Conservation (phyloP, 2,329 filamentous ascomycete species). For the Coleophoma crateriformis region DNA sequence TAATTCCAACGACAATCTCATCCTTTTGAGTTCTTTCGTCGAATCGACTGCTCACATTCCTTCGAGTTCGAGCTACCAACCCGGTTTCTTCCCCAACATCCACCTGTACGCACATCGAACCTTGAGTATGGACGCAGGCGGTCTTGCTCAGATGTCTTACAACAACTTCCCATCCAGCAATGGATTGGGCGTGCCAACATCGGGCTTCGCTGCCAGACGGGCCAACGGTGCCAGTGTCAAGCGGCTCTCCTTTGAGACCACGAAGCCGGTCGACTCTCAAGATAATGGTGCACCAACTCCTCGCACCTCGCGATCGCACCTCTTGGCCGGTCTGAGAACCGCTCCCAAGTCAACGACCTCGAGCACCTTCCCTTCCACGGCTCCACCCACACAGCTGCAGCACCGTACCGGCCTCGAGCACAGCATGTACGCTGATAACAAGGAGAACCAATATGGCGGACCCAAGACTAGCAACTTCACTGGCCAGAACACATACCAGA, state of each 20-base stretch:
- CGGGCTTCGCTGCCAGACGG: constrained; percentile 79
- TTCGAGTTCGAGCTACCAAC: constrained; percentile 16
- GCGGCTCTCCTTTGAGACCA: constrained; percentile 72
- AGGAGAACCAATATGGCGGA: constrained; percentile 19
- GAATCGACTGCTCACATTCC: constrained; percentile 18
- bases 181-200: constrained; percentile 69
- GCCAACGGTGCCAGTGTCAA: constrained; percentile 80
- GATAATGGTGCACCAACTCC: constrained; percentile 73
- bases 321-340: constrained; percentile 88
- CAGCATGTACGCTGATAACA: constrained; percentile 27
- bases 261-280: constrained; percentile 62
- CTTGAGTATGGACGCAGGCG: constrained; percentile 79
- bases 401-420: constrained; percentile 20
- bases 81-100: background rate
- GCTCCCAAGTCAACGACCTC: constrained; percentile 81
- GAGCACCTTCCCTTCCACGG: constrained; percentile 62
- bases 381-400: constrained; percentile 50
- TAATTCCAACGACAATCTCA: constrained; percentile 17
- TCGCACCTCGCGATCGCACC: constrained; percentile 88
- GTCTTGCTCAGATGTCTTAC: constrained; percentile 99
- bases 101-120: constrained; percentile 20
- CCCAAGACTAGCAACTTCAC: constrained; percentile 24
- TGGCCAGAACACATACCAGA: constrained; percentile 35
- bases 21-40: constrained; percentile 8
- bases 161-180: constrained; percentile 68